phyloP scores from a whole-genome alignment of 805 yeast genomes.

The Cyberlindnera lachancei region DNA sequence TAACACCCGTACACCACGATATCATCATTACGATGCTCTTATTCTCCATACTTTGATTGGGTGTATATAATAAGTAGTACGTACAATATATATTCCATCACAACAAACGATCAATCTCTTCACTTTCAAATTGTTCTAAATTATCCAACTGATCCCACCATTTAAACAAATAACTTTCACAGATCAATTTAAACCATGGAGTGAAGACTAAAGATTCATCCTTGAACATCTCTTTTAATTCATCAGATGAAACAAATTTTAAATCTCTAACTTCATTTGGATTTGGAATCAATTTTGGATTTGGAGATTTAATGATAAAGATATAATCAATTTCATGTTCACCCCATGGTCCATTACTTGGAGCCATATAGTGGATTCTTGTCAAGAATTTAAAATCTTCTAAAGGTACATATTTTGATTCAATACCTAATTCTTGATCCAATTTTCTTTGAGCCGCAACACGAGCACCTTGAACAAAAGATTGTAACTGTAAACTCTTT shows the following conservation, averaged over 20 bases:
- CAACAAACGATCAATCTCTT: conserved; percentile 23
- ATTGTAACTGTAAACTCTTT: conserved; percentile 33
- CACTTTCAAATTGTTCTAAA: conserved; percentile 41
- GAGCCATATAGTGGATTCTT: conserved; percentile 91
- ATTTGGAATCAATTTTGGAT: conserved; percentile 46
- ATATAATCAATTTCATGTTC: conserved; percentile 98
- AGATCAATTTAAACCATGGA: conserved; percentile 97
- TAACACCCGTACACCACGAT: too few relatives aligned
- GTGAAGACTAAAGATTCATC: conserved; percentile 70
- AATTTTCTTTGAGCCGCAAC: conserved; percentile 88
- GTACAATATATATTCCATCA: too few relatives aligned
- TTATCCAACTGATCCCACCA: conserved; percentile 86
- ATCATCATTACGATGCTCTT: too few relatives aligned
- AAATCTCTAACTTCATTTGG: conserved; percentile 82
- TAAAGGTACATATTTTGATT: conserved; percentile 46
- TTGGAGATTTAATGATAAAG: conserved; percentile 61
- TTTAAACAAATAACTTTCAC: conserved; percentile 80
- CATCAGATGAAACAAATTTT: conserved; percentile 61
- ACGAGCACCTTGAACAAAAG: conserved; percentile 71
- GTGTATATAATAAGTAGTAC: too few relatives aligned
- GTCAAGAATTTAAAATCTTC: conserved; percentile 77
- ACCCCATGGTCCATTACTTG: conserved; percentile 82
- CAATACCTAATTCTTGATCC: conserved; percentile 89
- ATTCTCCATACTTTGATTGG: too few relatives aligned
- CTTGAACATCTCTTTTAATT: conserved; percentile 69